A percentile compares a stretch with the other conserved stretches of the same genome.
phyloP scores from a whole-genome alignment of 202 grass and related monocot species.

The Cymbopogon flexuosus region DNA sequence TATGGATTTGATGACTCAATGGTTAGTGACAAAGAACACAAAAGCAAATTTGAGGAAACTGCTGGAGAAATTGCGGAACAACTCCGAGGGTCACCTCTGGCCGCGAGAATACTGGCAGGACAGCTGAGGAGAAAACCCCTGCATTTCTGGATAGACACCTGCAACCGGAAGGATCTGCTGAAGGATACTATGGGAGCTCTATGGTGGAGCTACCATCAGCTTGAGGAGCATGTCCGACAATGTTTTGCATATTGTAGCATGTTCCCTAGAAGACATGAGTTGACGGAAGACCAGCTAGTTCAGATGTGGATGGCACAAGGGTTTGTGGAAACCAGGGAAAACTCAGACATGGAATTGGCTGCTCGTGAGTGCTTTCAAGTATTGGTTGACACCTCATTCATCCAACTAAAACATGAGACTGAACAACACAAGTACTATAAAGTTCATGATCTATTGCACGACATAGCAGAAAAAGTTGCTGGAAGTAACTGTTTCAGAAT shows the following conservation, averaged over 20 bases:
- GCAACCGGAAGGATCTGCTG: neutral
- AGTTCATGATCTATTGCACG: too few relatives aligned
- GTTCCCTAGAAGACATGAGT: neutral
- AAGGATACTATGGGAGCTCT: neutral
- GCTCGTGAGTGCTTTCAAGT: too few relatives aligned
- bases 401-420: too few relatives aligned
- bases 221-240: neutral
- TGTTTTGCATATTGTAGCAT: slow-evolving; percentile 17
- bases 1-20: neutral
- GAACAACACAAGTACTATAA: too few relatives aligned
- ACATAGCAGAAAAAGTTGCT: too few relatives aligned
- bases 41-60: neutral
- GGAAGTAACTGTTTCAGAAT: too few relatives aligned
- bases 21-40: neutral
- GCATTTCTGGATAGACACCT: neutral
- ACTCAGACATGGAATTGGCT: too few relatives aligned
- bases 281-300: neutral
- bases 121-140: neutral
- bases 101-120: slow-evolving; percentile 18
- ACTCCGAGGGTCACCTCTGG: slow-evolving; percentile 20
- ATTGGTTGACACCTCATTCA: too few relatives aligned
- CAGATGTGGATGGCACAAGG: slow-evolving; percentile 27
- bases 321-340: neutral
- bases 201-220: slow-evolving; percentile 9
- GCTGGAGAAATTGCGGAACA: neutral